Conservation (phyloP, 106 monocot genomes). For the Dactylorhiza incarnata region DNA sequence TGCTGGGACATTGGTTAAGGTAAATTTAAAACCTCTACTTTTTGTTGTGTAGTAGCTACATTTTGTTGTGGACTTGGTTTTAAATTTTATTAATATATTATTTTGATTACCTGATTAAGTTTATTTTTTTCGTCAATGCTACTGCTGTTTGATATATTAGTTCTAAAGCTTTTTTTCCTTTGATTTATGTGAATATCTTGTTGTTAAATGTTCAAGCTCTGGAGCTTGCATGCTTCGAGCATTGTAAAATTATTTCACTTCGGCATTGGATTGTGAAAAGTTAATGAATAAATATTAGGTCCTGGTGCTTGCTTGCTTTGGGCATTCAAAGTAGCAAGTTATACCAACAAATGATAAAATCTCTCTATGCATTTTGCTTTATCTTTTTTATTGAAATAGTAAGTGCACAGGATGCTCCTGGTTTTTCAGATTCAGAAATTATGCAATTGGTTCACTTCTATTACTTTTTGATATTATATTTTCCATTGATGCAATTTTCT, state of each 20-base stretch:
- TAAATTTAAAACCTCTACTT: slow-evolving; percentile 12
- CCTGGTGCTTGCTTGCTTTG: neutral
- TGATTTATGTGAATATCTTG: neutral
- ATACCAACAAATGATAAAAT: no score
- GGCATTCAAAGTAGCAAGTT: no score
- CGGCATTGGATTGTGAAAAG: neutral
- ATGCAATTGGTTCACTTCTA: no score
- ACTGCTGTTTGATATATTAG: neutral
- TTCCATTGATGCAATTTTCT: no score
- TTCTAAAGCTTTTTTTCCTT: neutral
- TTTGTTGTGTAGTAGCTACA: neutral
- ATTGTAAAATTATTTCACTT: neutral
- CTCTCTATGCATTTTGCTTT: no score
- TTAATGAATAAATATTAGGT: neutral
- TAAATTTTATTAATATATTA: neutral
- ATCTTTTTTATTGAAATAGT: neutral
- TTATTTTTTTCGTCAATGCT: neutral
- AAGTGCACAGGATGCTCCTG: neutral
- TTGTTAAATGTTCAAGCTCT: neutral
- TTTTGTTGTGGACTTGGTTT: neutral
- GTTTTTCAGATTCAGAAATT: neutral
- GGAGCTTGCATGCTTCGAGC: neutral
- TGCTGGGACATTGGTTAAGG: slow-evolving; percentile 91
- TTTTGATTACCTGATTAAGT: neutral
- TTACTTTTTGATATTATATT: no score